phyloP scores from a whole-genome alignment of 2,329 filamentous ascomycete genomes.

The Monosporascus sp. region DNA sequence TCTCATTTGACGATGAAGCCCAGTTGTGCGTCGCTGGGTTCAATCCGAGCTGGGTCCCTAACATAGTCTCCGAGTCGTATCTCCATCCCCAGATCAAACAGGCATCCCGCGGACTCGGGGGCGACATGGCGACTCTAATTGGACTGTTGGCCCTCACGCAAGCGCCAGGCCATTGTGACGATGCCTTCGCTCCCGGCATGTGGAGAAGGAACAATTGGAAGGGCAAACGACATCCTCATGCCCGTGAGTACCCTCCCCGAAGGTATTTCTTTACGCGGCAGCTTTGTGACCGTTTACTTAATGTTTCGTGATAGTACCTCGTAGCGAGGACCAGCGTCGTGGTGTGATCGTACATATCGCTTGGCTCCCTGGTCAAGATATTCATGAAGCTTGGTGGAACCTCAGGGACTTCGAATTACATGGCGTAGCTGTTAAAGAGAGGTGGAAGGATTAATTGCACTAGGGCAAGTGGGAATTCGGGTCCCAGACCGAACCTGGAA shows the following conservation, averaged over 20 bases:
- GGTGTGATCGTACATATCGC: not conserved
- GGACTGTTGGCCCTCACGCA: conserved; percentile 1
- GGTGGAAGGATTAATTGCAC: not conserved
- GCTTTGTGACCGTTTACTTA: too few relatives aligned
- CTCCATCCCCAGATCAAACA: not conserved
- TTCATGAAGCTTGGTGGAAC: not conserved
- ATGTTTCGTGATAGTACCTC: not conserved
- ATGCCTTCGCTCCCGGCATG: not conserved
- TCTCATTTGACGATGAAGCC: not conserved
- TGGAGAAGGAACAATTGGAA: not conserved
- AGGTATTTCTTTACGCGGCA: too few relatives aligned
- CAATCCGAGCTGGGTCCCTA: not conserved
- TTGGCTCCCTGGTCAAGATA: not conserved
- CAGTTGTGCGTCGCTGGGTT: not conserved
- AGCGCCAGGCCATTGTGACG: not conserved
- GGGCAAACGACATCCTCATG: not conserved
- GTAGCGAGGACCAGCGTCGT: not conserved
- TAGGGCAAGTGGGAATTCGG: not conserved
- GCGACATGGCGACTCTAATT: conserved; percentile 1
- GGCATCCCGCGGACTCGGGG: not conserved
- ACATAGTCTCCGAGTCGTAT: not conserved
- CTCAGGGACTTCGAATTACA: not conserved
- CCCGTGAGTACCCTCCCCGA: not conserved
- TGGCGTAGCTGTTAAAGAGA: not conserved
- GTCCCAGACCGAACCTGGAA: too few relatives aligned